Conservation (phyloP, 2,329 filamentous ascomycete genomes). For the Colletotrichum higginsianum region DNA sequence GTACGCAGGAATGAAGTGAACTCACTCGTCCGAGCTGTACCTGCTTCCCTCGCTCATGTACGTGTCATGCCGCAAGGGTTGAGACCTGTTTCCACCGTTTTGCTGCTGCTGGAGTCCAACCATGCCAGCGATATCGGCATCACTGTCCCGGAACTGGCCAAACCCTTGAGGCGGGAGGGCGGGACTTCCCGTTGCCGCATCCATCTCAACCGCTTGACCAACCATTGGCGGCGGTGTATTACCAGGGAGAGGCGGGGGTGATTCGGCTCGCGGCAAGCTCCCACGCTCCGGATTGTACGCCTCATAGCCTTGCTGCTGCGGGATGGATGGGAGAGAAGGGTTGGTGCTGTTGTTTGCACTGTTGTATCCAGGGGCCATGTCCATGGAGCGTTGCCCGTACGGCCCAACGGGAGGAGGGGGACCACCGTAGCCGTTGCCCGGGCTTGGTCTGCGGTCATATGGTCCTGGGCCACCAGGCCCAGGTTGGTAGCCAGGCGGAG, state of each 20-base stretch:
- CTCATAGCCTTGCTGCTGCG: constrained; percentile 57
- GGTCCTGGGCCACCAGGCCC: constrained; percentile 46
- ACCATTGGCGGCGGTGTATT: constrained; percentile 58
- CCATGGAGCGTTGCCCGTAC: constrained; percentile 54
- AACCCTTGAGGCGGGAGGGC: constrained; percentile 58
- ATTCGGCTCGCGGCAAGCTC: constrained; percentile 72
- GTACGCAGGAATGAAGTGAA: constrained; percentile 40
- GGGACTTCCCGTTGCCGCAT: constrained; percentile 74
- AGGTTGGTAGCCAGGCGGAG: constrained; percentile 61
- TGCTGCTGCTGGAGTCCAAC: constrained; percentile 72
- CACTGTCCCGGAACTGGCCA: constrained; percentile 72
- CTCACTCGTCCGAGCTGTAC: constrained; percentile 83
- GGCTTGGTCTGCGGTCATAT: constrained; percentile 57
- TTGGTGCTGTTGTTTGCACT: constrained; percentile 52
- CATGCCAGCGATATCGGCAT: constrained; percentile 82
- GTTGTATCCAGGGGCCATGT: constrained; percentile 55
- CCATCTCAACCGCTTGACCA: constrained; percentile 85
- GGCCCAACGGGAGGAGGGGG: constrained; percentile 45
- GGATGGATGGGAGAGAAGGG: constrained; percentile 54
- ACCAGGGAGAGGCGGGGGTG: constrained; percentile 73
- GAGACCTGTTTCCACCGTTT: constrained; percentile 36
- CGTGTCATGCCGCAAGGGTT: constrained; percentile 61
- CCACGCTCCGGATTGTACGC: constrained; percentile 60
- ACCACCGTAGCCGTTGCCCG: constrained; percentile 53
- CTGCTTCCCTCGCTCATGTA: constrained; percentile 77